Base-by-base conservation (phyloP, 805 yeast species). In the Clavispora santaluciae region DNA sequence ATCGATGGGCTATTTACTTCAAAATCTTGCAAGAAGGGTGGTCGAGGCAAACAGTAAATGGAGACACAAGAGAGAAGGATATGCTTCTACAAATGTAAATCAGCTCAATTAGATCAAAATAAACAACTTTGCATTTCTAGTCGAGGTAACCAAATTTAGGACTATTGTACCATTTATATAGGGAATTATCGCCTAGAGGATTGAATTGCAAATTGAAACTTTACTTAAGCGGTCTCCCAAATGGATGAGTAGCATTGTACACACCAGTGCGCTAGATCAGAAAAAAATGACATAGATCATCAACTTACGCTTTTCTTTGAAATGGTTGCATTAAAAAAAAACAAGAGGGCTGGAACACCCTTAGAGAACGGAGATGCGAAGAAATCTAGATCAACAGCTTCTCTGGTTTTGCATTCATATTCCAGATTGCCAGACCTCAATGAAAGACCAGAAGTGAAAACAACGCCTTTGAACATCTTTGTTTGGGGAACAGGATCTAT, bases 401-500 rank as follows among this genome's bases (percentile, higher is more conserved):
- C 78, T 3, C 66, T 68, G 36, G 60, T 78, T 1, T 57, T 75
- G 33, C 73, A 74, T 45, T 75, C 78, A 2, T 75, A 77, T 36
- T 66, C 76, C 18, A 63, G 53, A 42, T 59, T 75, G 43, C 73
- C 77, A 8, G 59, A 70, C 22, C 61, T 78, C 46, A 78, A 77
- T 54, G 55, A 50, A 26, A 47, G 55, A 20, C 73, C 73, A 12
- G 41, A 47, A 1, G 53, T 61, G 2, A 75, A 69, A 48, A 50
- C 70, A 2, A 64, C 68, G 20, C 73, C 76, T 16, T 65, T 91
- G 40, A 93, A 89, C 56, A 72, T 93, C 3, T 91, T 86, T 59
- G 95, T 87, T 26, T 93, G 95, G 85, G 99, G 99, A 30, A 78
- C 95, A 1, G 99, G 99, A 2, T 82, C 95, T 0, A 91, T 93